Base-by-base conservation (phyloP, 257 asterid genomes). In the Thymus mandschuricus region DNA sequence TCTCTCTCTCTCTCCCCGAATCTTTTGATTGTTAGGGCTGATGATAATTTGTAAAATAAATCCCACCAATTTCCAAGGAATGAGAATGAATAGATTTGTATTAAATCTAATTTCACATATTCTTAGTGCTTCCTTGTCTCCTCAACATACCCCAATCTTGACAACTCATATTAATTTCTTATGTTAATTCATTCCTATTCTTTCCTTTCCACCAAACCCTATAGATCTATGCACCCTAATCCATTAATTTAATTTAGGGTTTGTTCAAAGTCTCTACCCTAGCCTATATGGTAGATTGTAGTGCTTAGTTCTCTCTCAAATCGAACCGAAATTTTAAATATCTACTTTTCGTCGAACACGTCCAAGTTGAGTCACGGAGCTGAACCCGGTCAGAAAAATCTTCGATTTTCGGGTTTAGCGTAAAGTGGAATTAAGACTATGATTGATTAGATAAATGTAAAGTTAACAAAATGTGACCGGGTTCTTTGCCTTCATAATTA, bases 121-220 rank as follows among this genome's bases (percentile, higher is more conserved):
- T 60, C 71, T 50, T n/a, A 63, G 48, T 83, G 83, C 69, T 82
- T 45, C 79, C 77, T 68, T 82, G 89, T 85, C 89, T 81, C 64
- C 80, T 76, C 61, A 74, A 59, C 69, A 70, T 49, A 71, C 28
- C 70, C 74, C 49, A 21, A 65, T 44, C 54, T 51, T 75, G 79
- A 79, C 85, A 81, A 51, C 85, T 78, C 78, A 60, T 77, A 75
- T 44, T 49, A 29, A 61, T 66, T 65, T 60, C 69, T 33, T 12
- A 9, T 52, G 13, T 52, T 55, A 38, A 74, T 76, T 38, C 60
- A 56, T 58, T 28, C 15, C 10, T 56, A 35, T 69, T 72, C 72
- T 29, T 68, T 13, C 72, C 72, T 12, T 64, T 50, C 60, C 75
- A 73, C 84, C 82, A 69, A 80, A 48, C 58, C 63, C 64, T 44